phyloP scores from a whole-genome alignment of 2,329 filamentous ascomycete species.

The Aspergillus sp. region DNA sequence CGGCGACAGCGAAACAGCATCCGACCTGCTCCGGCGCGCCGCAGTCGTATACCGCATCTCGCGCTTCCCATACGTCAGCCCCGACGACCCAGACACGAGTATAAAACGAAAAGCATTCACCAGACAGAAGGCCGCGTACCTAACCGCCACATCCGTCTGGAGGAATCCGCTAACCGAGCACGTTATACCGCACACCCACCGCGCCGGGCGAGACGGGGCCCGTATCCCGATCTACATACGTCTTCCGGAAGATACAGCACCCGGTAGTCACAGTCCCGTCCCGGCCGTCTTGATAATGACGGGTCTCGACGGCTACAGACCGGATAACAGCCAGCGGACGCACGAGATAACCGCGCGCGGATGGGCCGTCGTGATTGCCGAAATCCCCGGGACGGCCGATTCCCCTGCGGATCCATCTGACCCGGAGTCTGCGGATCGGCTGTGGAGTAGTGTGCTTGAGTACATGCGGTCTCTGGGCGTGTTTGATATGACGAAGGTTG shows the following conservation, averaged over 20 bases:
- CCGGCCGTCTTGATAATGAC: slow-evolving; percentile 59
- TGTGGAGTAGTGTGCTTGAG: slow-evolving; percentile 62
- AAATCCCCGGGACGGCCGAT: slow-evolving; percentile 68
- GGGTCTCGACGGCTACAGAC: slow-evolving; percentile 60
- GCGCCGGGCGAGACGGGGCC: slow-evolving; percentile 51
- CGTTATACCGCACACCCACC: slow-evolving; percentile 58
- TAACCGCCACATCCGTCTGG: slow-evolving; percentile 57
- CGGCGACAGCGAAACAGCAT: slow-evolving; percentile 55
- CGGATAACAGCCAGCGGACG: slow-evolving; percentile 52
- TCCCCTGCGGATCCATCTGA: slow-evolving; percentile 64
- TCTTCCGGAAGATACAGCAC: slow-evolving; percentile 50
- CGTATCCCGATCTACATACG: slow-evolving; percentile 66
- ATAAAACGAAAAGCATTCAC: slow-evolving; percentile 64
- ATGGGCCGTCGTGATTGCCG: slow-evolving; percentile 62
- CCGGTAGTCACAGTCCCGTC: slow-evolving; percentile 45
- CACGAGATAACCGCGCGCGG: slow-evolving; percentile 63
- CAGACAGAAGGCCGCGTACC: slow-evolving; percentile 63
- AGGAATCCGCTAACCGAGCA: slow-evolving; percentile 59
- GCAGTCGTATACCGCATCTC: slow-evolving; percentile 73
- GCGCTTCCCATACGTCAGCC: slow-evolving; percentile 59
- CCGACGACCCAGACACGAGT: slow-evolving; percentile 24
- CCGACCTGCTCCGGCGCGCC: slow-evolving; percentile 66
- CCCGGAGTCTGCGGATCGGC: slow-evolving; percentile 58
- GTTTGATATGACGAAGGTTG: slow-evolving; percentile 58
- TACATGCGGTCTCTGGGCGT: slow-evolving; percentile 55